Conservation (phyloP, 176 grass and related monocot genomes). For the Calamus simplicifolius region DNA sequence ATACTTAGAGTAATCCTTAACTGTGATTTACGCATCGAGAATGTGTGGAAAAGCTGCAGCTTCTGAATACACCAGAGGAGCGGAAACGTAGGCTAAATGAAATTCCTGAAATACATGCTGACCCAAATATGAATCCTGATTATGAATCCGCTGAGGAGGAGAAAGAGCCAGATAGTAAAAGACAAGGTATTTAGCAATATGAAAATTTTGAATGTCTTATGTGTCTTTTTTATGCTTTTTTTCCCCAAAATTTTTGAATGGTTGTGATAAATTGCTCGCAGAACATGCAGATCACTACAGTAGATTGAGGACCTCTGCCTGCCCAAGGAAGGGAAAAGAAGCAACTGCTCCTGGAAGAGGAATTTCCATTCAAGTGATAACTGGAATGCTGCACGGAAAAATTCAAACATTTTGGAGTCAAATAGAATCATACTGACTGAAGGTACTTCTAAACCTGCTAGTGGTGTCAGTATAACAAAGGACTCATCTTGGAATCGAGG, state of each 20-base stretch:
- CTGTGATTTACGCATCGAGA: constrained; percentile 69
- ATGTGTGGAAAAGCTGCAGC: constrained; percentile 91
- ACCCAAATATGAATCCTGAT: constrained; percentile 89
- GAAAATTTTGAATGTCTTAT: neutral
- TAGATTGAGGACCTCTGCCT: constrained; percentile 43
- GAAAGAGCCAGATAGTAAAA: constrained; percentile 51
- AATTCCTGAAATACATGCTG: constrained; percentile 79
- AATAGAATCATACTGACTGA: constrained; percentile 37
- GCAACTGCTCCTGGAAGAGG: constrained; percentile 30
- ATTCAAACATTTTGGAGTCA: constrained; percentile 50
- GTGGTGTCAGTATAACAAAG: constrained; percentile 25
- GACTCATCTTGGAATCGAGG: constrained; percentile 28
- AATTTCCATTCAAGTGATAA: constrained; percentile 34
- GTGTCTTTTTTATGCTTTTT: neutral
- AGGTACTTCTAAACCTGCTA: constrained; percentile 34
- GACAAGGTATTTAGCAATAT: constrained; percentile 42
- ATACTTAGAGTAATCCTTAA: constrained; percentile 38
- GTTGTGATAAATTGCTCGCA: constrained; percentile 20
- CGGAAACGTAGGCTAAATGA: constrained; percentile 72
- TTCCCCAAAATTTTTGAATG: neutral
- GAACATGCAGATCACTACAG: constrained; percentile 43
- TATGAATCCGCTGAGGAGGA: constrained; percentile 91
- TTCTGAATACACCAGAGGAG: constrained; percentile 81
- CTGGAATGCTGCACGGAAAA: constrained; percentile 35
- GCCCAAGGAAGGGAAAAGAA: constrained; percentile 48